These are phyloP conservation scores for Capsicum chinense DNA, from an alignment of 257 asterid species.

Conservation along the genomic window DNA sequence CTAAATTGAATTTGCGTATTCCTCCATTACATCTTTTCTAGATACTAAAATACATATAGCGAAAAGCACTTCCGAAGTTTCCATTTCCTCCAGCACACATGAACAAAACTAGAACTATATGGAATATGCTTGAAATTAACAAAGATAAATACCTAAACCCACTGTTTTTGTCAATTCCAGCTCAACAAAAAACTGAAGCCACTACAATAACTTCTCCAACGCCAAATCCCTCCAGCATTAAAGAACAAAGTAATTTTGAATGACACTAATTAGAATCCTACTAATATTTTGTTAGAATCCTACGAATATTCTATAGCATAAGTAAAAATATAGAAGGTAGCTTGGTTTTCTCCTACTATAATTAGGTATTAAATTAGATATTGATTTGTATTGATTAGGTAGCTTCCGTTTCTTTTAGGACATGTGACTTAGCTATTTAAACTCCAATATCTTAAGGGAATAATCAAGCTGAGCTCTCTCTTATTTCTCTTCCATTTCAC, in stretches of 20 bases:
- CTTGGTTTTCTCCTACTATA: too few species aligned
- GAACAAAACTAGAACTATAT: not conserved
- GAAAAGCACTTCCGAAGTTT: not conserved
- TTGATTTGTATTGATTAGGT: too few species aligned
- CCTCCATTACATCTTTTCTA: not conserved
- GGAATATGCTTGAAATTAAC: not conserved
- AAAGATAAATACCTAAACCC: not conserved
- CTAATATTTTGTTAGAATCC: too few species aligned
- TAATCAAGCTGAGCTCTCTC: too few species aligned
- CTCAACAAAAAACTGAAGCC: not conserved
- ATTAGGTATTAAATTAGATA: too few species aligned
- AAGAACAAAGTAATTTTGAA: not conserved
- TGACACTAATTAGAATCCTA: not conserved
- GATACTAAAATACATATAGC: not conserved
- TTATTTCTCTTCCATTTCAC: too few species aligned
- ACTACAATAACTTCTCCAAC: not conserved
- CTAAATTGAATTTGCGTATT: not conserved
- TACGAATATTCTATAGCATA: too few species aligned
- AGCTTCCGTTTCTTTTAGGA: too few species aligned
- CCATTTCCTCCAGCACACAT: not conserved
- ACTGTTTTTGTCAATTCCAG: not conserved
- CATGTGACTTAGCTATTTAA: too few species aligned
- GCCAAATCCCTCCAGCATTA: not conserved
- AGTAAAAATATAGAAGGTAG: too few species aligned
- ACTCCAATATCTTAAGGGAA: too few species aligned